Percentiles rank a stretch among this genome's conserved stretches.
phyloP scores from a whole-genome alignment of 306 rosid genomes.

The Vachellia pachyceras region DNA sequence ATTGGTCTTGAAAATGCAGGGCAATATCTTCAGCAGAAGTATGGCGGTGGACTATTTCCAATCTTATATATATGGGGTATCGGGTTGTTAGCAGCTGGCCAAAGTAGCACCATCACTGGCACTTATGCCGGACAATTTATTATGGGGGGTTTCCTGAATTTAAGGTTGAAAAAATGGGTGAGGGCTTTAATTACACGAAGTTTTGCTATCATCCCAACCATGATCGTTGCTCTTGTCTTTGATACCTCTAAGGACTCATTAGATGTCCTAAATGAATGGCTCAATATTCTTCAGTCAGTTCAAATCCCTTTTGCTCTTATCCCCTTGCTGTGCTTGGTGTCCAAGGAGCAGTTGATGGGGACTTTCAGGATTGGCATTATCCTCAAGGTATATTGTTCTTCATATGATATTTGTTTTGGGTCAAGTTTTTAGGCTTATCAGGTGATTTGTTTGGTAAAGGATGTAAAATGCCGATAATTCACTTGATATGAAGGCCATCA shows the following conservation, averaged over 20 bases:
- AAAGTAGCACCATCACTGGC: constrained; percentile 95
- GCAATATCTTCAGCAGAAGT: constrained; percentile 79
- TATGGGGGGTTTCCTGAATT: constrained; percentile 92
- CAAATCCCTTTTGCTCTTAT: constrained; percentile 98
- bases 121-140: constrained; percentile 98
- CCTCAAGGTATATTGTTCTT: constrained; percentile 65
- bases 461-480: constrained; percentile 28
- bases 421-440: neutral
- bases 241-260: constrained; percentile 70
- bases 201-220: constrained; percentile 90
- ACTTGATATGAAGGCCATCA: constrained; percentile 6
- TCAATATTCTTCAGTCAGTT: constrained; percentile 92
- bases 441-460: constrained; percentile 21
- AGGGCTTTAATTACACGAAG: constrained; percentile 93
- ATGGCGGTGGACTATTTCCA: constrained; percentile 88
- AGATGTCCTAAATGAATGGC: constrained; percentile 91
- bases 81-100: constrained; percentile 96
- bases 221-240: constrained; percentile 80
- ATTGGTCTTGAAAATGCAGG: constrained; percentile 96
- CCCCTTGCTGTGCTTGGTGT: constrained; percentile 90
- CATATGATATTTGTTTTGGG: constrained; percentile 1
- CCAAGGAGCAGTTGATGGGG: constrained; percentile 93
- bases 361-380: constrained; percentile 69
- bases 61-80: constrained; percentile 92
- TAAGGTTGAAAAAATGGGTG: constrained; percentile 90